Base-by-base conservation (phyloP, 306 rosid species). In the Argentina anserina region DNA sequence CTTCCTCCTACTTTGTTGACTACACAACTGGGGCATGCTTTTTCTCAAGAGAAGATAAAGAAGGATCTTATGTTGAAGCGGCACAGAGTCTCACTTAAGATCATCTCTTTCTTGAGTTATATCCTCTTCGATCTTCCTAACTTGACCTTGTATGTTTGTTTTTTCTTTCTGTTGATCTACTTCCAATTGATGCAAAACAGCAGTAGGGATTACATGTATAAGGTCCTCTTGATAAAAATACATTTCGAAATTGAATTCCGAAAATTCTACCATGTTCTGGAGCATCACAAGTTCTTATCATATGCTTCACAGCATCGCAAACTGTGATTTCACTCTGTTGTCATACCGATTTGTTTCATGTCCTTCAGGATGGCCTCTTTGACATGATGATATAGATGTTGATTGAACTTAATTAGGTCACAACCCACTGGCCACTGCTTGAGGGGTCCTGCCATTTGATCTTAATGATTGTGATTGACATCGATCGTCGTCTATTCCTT, bases 21-120 rank as follows among this genome's bases (percentile, higher is more conserved):
- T 66, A 78, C 82, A 78, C 83, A 80, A 37, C 89, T 80, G 84
- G 87, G 87, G 72, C 65, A 45, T 33, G 40, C n/a, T 53, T 68
- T 71, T 34, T 25, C 17, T 76, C 65, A 40, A 53, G 33, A 61
- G 77, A 76, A 76, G 65, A 84, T 52, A 76, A 70, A 71, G 75
- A 63, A 79, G 75, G 56, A 43, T 67, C 47, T 77, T 36, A 74
- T 72, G 67, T 72, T 76, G 67, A 68, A 5, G 69, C 23, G 60
- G 62, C 69, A 75, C 73, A 43, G 63, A 28, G 18, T 42, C 61
- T 64, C 26, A 64, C 75, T 70, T 69, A 14, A 64, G 36, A 21
- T 49, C 68, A 3, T 77, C 65, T 28, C 36, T 13, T 1, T 58
- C 1, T n/a, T n/a, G n/a, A n/a, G n/a, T n/a, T n/a, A n/a, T n/a